Base-by-base conservation (phyloP, 1,139 yeast genomes). In the Kodamaea fungicola region DNA sequence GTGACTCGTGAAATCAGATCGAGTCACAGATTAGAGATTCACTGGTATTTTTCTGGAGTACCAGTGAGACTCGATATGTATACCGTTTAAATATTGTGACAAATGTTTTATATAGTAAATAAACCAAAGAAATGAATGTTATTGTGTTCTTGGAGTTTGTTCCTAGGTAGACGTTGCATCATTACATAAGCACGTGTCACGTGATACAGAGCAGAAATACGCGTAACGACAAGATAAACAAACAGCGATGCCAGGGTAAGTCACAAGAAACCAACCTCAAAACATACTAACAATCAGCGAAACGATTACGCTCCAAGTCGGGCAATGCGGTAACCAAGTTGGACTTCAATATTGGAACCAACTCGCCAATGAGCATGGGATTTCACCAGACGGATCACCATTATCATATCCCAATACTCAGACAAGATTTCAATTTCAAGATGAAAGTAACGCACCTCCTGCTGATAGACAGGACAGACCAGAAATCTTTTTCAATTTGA, bases 271-370 rank as follows among this genome's bases (percentile, higher is more conserved):
- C 31, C 8, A 8, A n/a, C 10, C 10, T 13, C 23, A 12, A 25
- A 16, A 16, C 22, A 22, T 55, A 60, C 72, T 63, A 64, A 67
- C 70, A 22, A n/a, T 23, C 23, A 62, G 71, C 3, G 70, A 62
- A 49, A 67, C 71, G 3, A 57, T 71, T 9, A 67, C 75, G 9
- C 50, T 71, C 24, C 77, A 71, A 48, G 66, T 68, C 39, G 89
- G 96, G 23, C 98, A 92, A 63, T 94, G 98, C 64, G 98, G 98
- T 37, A 92, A 92, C 61, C 98, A 92, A 57, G 83, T 92, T 1
- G 97, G 97, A 13, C 78, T 86, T 39, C 86, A 86, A 57, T 92
- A 90, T 57, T 92, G 98, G 98, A 76, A 80, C 35, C 97, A 89
- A 60, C 63, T 92, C 40, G 87, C 96, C 34, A 62, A 69, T 28